phyloP scores from a whole-genome alignment of 1,139 yeast species.

The Arxiozyma heterogenica region DNA sequence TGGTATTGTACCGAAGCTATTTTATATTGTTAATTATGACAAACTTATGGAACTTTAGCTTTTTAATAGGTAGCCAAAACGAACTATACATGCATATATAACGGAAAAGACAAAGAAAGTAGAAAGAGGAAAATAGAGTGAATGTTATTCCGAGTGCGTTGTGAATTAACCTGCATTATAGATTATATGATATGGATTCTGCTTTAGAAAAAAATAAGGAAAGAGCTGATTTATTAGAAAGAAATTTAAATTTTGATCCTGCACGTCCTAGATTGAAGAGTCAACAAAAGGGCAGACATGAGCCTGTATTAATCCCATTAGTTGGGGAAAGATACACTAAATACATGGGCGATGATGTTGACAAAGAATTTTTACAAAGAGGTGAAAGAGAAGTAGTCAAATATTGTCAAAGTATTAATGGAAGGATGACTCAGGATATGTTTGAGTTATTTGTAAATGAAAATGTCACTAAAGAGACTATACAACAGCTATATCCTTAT shows the following conservation, averaged over 20 bases:
- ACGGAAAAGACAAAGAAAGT: not conserved
- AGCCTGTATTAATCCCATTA: constrained; percentile 10
- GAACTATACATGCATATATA: too few relatives aligned
- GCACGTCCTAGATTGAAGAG: not conserved
- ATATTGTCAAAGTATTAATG: constrained; percentile 20
- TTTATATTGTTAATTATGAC: too few relatives aligned
- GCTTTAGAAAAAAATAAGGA: not conserved
- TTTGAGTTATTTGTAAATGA: constrained; percentile 21
- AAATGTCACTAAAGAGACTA: constrained; percentile 15
- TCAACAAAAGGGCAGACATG: not conserved
- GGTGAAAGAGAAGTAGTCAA: constrained; percentile 22
- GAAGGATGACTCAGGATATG: constrained; percentile 23
- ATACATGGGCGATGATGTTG: constrained; percentile 11
- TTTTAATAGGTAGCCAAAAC: not conserved
- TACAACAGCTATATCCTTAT: constrained; percentile 16
- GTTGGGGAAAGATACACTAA: constrained; percentile 15
- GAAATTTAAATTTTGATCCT: not conserved
- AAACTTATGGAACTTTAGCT: not conserved
- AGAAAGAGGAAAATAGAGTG: not conserved
- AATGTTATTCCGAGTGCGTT: not conserved
- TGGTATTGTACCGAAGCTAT: too few relatives aligned
- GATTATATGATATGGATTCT: not conserved
- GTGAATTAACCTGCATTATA: too few relatives aligned
- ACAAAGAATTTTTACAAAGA: constrained; percentile 15
- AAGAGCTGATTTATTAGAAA: not conserved